Evolutionary conservation across 257 asterid genomes (phyloP), one percentile per base, ranked within the genome.

Genomic region (Petrea volubilis): DNA sequence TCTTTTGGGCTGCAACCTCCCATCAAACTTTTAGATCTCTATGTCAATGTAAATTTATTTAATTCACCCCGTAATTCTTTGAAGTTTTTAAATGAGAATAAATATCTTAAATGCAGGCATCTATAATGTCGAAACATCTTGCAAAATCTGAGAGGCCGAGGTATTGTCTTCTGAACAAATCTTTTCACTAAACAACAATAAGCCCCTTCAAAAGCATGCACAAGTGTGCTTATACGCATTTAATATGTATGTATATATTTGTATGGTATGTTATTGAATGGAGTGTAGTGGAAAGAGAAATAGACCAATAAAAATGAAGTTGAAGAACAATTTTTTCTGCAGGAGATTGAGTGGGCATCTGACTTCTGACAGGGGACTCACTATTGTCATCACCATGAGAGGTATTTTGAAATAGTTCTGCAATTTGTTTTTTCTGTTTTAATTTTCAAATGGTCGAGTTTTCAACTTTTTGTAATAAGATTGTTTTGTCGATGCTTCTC

Each of bases 51-150:
- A 1, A n/a, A 23, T 5, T 25, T 56, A 44, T 18, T 14, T 15
- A n/a, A n/a, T n/a, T n/a, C n/a, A 46, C 3, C 33, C 40, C 24
- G 53, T 20, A 17, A 56, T 63, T 60, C 20, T 60, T 9, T 51
- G 51, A 13, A 69, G 72, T 43, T 11, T 40, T 34, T 15, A 20
- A 29, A 60, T 41, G 20, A 56, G 53, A 55, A 25, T 41, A 7
- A 50, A 18, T 55, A 29, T 68, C 56, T 75, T 74, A 57, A 57
- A 70, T 78, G 84, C 89, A 91, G 96, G 96, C 96, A 36, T 87
- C 93, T 40, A 80, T 89, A 38, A 86, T 91, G 95, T 89, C 96
- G 61, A 91, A 89, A 79, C 93, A 80, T 76, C 81, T 85, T 20
- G 72, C 83, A 4, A 89, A 79, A 74, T 76, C 96, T 33, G 98